phyloP scores from a whole-genome alignment of 2,329 filamentous ascomycete genomes.

The Fusarium falciforme region DNA sequence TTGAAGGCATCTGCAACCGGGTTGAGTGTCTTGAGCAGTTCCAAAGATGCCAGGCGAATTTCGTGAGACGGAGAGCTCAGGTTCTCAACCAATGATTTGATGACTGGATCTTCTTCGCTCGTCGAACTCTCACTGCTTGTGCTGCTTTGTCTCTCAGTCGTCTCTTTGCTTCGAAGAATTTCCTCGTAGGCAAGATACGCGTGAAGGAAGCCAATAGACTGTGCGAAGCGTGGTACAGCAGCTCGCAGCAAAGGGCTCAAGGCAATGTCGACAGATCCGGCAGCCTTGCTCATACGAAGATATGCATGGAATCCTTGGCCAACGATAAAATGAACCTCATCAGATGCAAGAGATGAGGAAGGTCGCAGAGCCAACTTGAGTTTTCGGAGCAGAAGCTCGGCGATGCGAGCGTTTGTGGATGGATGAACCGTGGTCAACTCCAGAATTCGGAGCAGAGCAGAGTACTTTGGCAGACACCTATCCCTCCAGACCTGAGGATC shows the following conservation, averaged over 20 bases:
- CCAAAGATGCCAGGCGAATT: constrained; percentile 78
- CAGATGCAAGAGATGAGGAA: constrained; percentile 67
- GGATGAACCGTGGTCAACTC: constrained; percentile 72
- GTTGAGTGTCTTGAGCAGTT: constrained; percentile 73
- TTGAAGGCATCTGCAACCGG: constrained; percentile 37
- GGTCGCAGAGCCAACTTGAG: constrained; percentile 73
- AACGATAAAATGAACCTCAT: constrained; percentile 78
- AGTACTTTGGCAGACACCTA: constrained; percentile 74
- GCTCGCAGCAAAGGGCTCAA: constrained; percentile 75
- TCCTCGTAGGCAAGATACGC: constrained; percentile 69
- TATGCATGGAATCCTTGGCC: constrained; percentile 81
- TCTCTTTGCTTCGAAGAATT: constrained; percentile 34
- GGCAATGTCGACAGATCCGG: constrained; percentile 67
- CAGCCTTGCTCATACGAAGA: constrained; percentile 70
- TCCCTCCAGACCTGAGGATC: constrained; percentile 72
- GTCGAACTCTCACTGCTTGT: constrained; percentile 56
- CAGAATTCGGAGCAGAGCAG: constrained; percentile 73
- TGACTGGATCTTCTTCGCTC: constrained; percentile 69
- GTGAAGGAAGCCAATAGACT: constrained; percentile 73
- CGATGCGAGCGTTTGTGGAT: constrained; percentile 73
- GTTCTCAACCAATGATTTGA: constrained; percentile 75
- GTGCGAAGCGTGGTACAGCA: constrained; percentile 74
- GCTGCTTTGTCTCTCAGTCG: constrained; percentile 38
- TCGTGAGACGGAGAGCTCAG: constrained; percentile 80
- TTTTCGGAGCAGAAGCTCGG: constrained; percentile 73